Base-by-base conservation (phyloP, 352 stramenopile genomes). In the Bremia lactucae region DNA sequence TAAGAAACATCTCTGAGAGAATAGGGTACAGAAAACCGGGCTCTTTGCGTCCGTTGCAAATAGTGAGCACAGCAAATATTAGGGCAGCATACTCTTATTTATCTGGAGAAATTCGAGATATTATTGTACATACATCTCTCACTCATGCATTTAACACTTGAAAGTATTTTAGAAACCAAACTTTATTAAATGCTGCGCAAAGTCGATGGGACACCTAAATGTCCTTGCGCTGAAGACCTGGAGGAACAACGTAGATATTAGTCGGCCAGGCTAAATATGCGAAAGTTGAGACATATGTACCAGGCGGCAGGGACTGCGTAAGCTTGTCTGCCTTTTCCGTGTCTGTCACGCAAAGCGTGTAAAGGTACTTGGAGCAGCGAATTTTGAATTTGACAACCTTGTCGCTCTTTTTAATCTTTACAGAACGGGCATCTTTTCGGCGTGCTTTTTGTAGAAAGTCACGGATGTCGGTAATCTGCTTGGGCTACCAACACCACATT, bases 371-470 rank as follows among this genome's bases (percentile, higher is more conserved):
- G 62, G 85, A 97, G 94, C 96, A 99, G 63, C 96, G 92, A 70
- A 99, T 99, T 87, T 99, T 99, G 87, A 99, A 99, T 87, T 99
- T 99, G 68, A 96, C 96, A 46, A 97, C 84, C 68, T 89, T 72
- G 58, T 85, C 75, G 54, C 83, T 87, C 90, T 98, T 99, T 76
- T 97, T 97, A 68, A 99, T 98, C 80, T 98, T 99, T 35, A 99
- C 95, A 53, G 96, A 96, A 60, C 95, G 96, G 59, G 96, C 96
- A 85, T 97, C 90, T 73, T 95, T 95, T 82, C 94, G 74, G 65
- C 94, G 90, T 46, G 95, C 95, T 83, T 98, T 98, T 77, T 97
- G 94, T 61, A 98, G 83, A 75, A 98, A 98, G 75, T 98, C 95
- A 62, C 93, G 88, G 69, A 98, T 98, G 72, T 98, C 95, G 59